Percentiles rank a stretch among this genome's conserved stretches.
Evolutionary conservation across 805 yeast species (phyloP).

Genomic region (Candida maesae): DNA sequence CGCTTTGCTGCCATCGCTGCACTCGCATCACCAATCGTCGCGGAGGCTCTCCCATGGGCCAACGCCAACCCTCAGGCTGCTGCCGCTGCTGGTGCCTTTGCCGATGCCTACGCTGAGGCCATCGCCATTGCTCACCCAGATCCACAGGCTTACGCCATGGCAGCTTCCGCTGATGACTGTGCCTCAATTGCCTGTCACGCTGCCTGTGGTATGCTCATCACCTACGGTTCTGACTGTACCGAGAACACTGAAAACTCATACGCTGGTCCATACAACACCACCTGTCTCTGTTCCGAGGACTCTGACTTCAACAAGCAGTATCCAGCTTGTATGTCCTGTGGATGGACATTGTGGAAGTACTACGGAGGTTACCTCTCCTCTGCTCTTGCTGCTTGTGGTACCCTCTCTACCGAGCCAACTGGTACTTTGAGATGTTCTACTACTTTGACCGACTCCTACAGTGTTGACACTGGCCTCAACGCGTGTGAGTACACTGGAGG

Average conservation of each 20-base stretch:
- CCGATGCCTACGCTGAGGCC: constrained; percentile 22
- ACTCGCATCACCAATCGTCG: background rate
- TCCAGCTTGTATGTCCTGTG: constrained; percentile 33
- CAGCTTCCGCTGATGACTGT: constrained; percentile 23
- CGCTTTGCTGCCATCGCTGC: constrained; percentile 7
- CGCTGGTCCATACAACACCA: constrained; percentile 22
- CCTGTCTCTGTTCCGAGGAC: constrained; percentile 25
- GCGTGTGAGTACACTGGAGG: constrained; percentile 13
- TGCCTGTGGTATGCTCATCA: constrained; percentile 32
- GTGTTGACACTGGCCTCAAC: constrained; percentile 11
- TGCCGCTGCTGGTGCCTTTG: constrained; percentile 21
- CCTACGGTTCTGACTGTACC: constrained; percentile 32
- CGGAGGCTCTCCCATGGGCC: constrained; percentile 23
- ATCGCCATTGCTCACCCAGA: constrained; percentile 21
- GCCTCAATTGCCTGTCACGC: constrained; percentile 33
- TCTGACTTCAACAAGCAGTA: constrained; percentile 21
- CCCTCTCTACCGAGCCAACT: constrained; percentile 28
- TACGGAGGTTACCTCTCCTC: constrained; percentile 29
- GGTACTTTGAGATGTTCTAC: constrained; percentile 23
- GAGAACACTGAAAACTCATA: constrained; percentile 24
- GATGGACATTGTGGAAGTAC: constrained; percentile 36
- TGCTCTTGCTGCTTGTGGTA: constrained; percentile 28
- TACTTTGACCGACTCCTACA: constrained; percentile 18
- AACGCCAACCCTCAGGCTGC: constrained; percentile 15
- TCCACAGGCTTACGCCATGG: constrained; percentile 21